These are phyloP conservation scores for Tilletia caries DNA, from an alignment of 1,284 basidiomycete genomes.

Conservation along the genomic window DNA sequence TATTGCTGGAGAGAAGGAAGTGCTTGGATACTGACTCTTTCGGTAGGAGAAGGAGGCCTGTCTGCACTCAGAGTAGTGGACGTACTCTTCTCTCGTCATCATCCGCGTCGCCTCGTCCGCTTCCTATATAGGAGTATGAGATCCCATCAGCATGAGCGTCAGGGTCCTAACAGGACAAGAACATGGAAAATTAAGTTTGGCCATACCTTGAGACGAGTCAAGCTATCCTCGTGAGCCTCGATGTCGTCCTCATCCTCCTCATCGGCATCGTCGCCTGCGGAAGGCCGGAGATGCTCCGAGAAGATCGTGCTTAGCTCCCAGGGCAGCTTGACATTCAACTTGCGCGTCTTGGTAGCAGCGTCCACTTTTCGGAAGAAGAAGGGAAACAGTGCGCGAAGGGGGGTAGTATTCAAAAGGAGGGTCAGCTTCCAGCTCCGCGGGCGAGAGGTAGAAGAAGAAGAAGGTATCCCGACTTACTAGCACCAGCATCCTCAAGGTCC, in stretches of 20 bases:
- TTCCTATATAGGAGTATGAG: constrained; percentile 54
- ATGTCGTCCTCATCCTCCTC: constrained; percentile 83
- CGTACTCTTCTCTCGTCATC: constrained; percentile 96
- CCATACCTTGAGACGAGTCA: constrained; percentile 72
- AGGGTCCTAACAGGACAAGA: too few relatives aligned
- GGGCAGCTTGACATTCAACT: constrained; percentile 88
- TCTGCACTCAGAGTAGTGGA: constrained; percentile 93
- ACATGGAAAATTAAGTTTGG: not conserved
- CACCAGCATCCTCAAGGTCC: constrained; percentile 54
- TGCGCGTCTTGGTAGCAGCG: constrained; percentile 76
- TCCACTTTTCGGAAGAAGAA: constrained; percentile 24
- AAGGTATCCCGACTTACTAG: not conserved
- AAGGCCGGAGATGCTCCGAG: constrained; percentile 62
- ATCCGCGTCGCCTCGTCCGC: constrained; percentile 89
- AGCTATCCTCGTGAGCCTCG: constrained; percentile 90
- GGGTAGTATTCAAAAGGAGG: constrained; percentile 19
- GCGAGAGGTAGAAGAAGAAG: constrained; percentile 62
- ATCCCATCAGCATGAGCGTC: not conserved
- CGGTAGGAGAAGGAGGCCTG: constrained; percentile 96
- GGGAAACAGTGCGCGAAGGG: constrained; percentile 24
- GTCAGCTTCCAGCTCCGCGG: constrained; percentile 55
- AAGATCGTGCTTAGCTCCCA: constrained; percentile 94
- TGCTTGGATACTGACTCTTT: constrained; percentile 67
- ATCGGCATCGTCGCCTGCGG: constrained; percentile 82
- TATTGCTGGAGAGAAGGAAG: too few relatives aligned